Conservation (phyloP, 2,329 filamentous ascomycete genomes). For the Trichoderma semiorbis region DNA sequence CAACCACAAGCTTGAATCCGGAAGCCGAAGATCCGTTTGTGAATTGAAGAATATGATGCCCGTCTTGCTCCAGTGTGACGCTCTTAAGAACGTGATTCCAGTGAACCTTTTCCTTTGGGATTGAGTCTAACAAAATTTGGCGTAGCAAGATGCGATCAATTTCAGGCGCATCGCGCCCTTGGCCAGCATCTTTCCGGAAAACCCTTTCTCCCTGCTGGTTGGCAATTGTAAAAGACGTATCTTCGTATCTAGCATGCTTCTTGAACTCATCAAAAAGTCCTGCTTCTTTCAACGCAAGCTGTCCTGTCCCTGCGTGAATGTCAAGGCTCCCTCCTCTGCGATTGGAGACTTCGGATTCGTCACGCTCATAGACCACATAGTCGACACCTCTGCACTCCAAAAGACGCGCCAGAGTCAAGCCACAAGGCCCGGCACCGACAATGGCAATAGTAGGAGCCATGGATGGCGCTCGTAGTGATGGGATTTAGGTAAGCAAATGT, state of each 20-base stretch:
- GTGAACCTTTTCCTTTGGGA: slow-evolving; percentile 38
- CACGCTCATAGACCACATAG: slow-evolving; percentile 50
- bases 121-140: slow-evolving; percentile 40
- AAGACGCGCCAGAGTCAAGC: slow-evolving; percentile 44
- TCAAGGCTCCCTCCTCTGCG: slow-evolving; percentile 54
- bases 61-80: slow-evolving; percentile 4
- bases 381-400: slow-evolving; percentile 45
- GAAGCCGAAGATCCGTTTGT: slow-evolving; percentile 29
- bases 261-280: slow-evolving; percentile 49
- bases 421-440: slow-evolving; percentile 44
- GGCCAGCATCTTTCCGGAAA: slow-evolving; percentile 27
- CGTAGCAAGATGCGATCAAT: slow-evolving; percentile 47
- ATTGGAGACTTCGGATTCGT: slow-evolving; percentile 37
- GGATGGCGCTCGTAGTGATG: background rate
- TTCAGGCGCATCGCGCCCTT: slow-evolving; percentile 13
- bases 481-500: too few relatives aligned
- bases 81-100: slow-evolving; percentile 34
- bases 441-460: slow-evolving; percentile 39
- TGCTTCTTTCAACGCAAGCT: slow-evolving; percentile 49
- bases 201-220: slow-evolving; percentile 39
- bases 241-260: slow-evolving; percentile 42
- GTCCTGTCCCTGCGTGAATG: slow-evolving; percentile 49
- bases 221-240: slow-evolving; percentile 48
- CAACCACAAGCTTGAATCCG: slow-evolving; percentile 40
- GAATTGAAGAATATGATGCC: slow-evolving; percentile 39